Evolutionary conservation across 179 eudicot genomes (phyloP).

Genomic region (Vitellaria paradoxa): DNA sequence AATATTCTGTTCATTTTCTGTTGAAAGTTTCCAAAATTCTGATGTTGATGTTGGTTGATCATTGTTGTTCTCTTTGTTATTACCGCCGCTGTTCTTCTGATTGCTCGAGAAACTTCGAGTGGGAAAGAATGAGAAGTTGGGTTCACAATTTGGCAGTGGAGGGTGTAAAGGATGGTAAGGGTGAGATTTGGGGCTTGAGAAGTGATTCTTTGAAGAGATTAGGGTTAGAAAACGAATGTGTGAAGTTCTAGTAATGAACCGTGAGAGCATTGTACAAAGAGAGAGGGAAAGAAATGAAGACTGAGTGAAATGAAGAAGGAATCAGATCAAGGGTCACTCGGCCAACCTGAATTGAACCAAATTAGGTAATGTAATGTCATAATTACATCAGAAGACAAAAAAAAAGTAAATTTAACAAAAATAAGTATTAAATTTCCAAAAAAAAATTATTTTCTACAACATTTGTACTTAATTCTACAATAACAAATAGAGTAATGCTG

Average conservation of each 20-base stretch:
- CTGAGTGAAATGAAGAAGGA: neutral
- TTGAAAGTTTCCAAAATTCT: constrained; percentile 36
- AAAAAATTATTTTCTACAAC: no score
- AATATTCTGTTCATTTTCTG: constrained; percentile 22
- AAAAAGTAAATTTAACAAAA: no score
- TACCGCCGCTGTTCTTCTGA: constrained; percentile 10
- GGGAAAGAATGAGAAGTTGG: constrained; percentile 7
- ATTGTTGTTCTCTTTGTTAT: constrained; percentile 9
- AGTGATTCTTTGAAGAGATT: constrained; percentile 20
- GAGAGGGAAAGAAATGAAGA: neutral
- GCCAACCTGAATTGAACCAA: no score
- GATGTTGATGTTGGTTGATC: constrained; percentile 7
- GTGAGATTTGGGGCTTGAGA: constrained; percentile 4
- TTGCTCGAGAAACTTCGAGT: constrained; percentile 31
- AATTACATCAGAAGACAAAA: no score
- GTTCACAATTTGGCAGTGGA: constrained; percentile 16
- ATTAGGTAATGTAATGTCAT: no score
- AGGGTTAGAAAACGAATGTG: constrained; percentile 31
- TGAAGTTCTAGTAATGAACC: constrained; percentile 32
- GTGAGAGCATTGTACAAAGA: constrained; percentile 35
- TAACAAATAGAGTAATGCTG: no score
- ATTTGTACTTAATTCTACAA: no score
- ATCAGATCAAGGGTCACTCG: no score
- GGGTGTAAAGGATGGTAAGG: neutral
- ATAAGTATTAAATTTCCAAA: no score